Conservation (phyloP, 345 rosid genomes). For the Raphanus sativus region DNA sequence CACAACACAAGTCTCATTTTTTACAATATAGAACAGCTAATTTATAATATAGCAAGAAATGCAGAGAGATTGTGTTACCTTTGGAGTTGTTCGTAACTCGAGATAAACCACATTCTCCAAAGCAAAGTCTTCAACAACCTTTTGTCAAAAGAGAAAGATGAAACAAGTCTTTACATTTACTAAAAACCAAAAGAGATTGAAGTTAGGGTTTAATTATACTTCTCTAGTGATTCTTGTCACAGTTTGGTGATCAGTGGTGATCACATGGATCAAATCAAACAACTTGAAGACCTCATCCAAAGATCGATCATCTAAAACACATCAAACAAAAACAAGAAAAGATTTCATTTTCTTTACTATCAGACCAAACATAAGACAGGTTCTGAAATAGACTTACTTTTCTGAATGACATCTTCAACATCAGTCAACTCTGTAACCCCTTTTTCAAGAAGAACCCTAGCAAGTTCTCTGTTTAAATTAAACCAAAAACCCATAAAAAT, state of each 20-base stretch:
- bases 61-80: slow-evolving; percentile 47
- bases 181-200: not conserved
- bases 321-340: not conserved
- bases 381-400: slow-evolving; percentile 44
- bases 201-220: slow-evolving; percentile 39
- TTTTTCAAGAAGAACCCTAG: slow-evolving; percentile 70
- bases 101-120: slow-evolving; percentile 81
- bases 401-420: slow-evolving; percentile 77
- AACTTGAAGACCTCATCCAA: slow-evolving; percentile 80
- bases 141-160: slow-evolving; percentile 16
- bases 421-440: slow-evolving; percentile 63
- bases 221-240: slow-evolving; percentile 82
- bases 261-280: slow-evolving; percentile 77
- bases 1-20: slow-evolving; percentile 19
- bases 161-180: not conserved
- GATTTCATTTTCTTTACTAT: not conserved
- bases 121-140: slow-evolving; percentile 95
- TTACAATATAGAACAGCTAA: not conserved
- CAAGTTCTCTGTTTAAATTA: slow-evolving; percentile 68
- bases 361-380: not conserved
- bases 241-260: slow-evolving; percentile 81
- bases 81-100: slow-evolving; percentile 95
- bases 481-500: slow-evolving; percentile 2
- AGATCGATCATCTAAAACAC: slow-evolving; percentile 64
- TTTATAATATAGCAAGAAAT: not conserved